A percentile compares a stretch with the other conserved stretches of the same genome.
Evolutionary conservation across 495 filamentous ascomycete species (phyloP).

Genomic region (Aspergillus carlsbadensis): DNA sequence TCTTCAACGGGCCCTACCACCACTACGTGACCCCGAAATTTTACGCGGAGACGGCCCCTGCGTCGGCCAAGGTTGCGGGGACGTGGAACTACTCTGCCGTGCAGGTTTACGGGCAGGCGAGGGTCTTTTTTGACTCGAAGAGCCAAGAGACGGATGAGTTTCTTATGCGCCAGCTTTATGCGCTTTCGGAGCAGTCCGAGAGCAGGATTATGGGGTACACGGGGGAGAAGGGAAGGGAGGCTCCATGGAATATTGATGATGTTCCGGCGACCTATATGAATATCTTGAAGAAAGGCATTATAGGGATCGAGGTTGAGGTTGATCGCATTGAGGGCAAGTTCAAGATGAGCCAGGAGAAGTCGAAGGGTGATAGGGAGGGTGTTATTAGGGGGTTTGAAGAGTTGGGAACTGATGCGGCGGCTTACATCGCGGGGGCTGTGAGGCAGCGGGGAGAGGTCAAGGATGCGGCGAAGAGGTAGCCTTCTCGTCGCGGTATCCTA

Average conservation of each 20-base stretch:
- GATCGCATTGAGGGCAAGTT: slow-evolving; percentile 49
- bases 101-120: slow-evolving; percentile 51
- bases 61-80: slow-evolving; percentile 54
- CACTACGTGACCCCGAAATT: slow-evolving; percentile 61
- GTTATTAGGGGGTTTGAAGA: slow-evolving; percentile 46
- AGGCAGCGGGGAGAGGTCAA: slow-evolving; percentile 28
- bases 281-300: slow-evolving; percentile 49
- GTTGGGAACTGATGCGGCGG: slow-evolving; percentile 38
- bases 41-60: slow-evolving; percentile 54
- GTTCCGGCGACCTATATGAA: slow-evolving; percentile 46
- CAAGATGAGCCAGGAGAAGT: slow-evolving; percentile 57
- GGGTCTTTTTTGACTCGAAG: slow-evolving; percentile 42
- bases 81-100: slow-evolving; percentile 62
- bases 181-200: slow-evolving; percentile 45
- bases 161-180: slow-evolving; percentile 40
- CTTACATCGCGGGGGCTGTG: slow-evolving; percentile 38
- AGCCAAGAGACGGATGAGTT: slow-evolving; percentile 32
- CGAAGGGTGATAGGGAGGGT: slow-evolving; percentile 43
- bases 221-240: slow-evolving; percentile 16
- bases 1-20: slow-evolving; percentile 51
- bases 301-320: slow-evolving; percentile 51
- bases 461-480: neutral
- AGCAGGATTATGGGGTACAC: slow-evolving; percentile 46
- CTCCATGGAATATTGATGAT: slow-evolving; percentile 47
- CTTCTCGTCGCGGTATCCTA: neutral